A percentile compares a stretch with the other conserved stretches of the same genome.
These are phyloP conservation scores for Clarkia xantiana DNA, from an alignment of 345 rosid species.

Conservation along the genomic window DNA sequence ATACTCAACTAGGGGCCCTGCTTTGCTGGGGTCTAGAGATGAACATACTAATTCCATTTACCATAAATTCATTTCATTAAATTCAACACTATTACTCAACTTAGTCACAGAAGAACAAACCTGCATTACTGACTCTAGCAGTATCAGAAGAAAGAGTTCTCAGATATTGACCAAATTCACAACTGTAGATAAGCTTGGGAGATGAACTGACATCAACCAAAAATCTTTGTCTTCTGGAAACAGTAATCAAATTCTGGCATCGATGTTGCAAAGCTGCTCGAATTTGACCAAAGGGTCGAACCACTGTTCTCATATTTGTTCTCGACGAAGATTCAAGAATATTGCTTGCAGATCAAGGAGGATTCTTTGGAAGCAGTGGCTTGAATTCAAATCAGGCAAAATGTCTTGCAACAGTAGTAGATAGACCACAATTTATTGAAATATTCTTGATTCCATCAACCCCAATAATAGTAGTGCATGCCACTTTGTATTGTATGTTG, in stretches of 20 bases:
- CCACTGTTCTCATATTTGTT: constrained; percentile 42
- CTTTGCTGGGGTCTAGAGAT: constrained; percentile 31
- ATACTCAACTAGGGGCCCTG: constrained; percentile 85
- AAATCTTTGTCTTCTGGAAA: constrained; percentile 13
- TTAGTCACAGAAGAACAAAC: constrained; percentile 11
- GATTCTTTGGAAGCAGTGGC: neutral
- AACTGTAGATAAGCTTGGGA: constrained; percentile 8
- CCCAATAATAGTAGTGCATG: neutral
- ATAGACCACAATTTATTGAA: neutral
- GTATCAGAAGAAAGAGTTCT: constrained; percentile 35
- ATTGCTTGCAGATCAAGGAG: neutral
- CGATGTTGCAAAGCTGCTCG: constrained; percentile 26
- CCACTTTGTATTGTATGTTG: neutral
- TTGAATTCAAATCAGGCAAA: constrained; percentile 1
- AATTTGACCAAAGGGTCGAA: constrained; percentile 28
- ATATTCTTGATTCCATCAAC: constrained; percentile 2
- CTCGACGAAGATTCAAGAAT: neutral
- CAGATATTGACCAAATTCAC: constrained; percentile 12
- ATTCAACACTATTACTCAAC: neutral
- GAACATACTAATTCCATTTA: neutral
- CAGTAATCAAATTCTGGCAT: constrained; percentile 12
- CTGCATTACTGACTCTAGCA: constrained; percentile 20
- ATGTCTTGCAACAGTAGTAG: constrained; percentile 3
- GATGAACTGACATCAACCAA: constrained; percentile 12
- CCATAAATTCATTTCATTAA: neutral